Percentiles rank a stretch among this genome's conserved stretches.
Conservation (phyloP, 352 stramenopile genomes). For the Pythium rishiriense region DNA sequence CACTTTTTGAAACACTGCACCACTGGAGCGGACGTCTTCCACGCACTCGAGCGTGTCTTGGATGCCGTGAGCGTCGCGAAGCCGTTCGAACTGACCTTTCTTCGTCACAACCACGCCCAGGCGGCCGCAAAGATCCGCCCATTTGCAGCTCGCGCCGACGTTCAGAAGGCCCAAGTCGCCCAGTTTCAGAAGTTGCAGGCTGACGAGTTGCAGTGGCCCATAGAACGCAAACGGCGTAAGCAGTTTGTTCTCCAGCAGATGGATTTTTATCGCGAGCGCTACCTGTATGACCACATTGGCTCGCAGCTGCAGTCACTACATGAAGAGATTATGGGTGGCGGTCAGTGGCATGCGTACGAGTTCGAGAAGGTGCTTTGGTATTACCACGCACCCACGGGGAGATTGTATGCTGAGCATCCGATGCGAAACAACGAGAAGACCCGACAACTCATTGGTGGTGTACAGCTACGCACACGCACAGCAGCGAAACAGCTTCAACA, state of each 20-base stretch:
- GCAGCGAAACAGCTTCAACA: slow-evolving; percentile 44
- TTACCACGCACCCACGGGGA: slow-evolving; percentile 38
- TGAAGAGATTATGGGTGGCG: slow-evolving; percentile 45
- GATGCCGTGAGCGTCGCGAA: slow-evolving; percentile 36
- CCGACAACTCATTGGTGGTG: slow-evolving; percentile 40
- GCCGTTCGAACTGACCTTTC: slow-evolving; percentile 52
- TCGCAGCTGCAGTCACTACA: slow-evolving; percentile 43
- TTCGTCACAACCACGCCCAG: slow-evolving; percentile 55
- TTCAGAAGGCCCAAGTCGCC: slow-evolving; percentile 49
- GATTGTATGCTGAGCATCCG: slow-evolving; percentile 56
- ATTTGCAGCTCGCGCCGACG: slow-evolving; percentile 54
- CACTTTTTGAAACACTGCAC: slow-evolving; percentile 32
- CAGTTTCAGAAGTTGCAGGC: slow-evolving; percentile 41
- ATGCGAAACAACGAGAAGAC: slow-evolving; percentile 49
- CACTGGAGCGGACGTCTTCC: slow-evolving; percentile 36
- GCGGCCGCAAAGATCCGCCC: slow-evolving; percentile 53
- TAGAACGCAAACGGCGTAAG: slow-evolving; percentile 46
- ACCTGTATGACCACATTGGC: slow-evolving; percentile 48
- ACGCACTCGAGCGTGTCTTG: slow-evolving; percentile 31
- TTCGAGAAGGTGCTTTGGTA: slow-evolving; percentile 66
- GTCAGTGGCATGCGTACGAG: slow-evolving; percentile 64
- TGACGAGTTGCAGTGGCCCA: slow-evolving; percentile 35
- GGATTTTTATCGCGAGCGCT: slow-evolving; percentile 55
- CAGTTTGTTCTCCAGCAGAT: slow-evolving; percentile 64
- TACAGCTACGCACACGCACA: slow-evolving; percentile 40